phyloP scores from a whole-genome alignment of 495 filamentous ascomycete genomes.

The Apodospora peruviana region DNA sequence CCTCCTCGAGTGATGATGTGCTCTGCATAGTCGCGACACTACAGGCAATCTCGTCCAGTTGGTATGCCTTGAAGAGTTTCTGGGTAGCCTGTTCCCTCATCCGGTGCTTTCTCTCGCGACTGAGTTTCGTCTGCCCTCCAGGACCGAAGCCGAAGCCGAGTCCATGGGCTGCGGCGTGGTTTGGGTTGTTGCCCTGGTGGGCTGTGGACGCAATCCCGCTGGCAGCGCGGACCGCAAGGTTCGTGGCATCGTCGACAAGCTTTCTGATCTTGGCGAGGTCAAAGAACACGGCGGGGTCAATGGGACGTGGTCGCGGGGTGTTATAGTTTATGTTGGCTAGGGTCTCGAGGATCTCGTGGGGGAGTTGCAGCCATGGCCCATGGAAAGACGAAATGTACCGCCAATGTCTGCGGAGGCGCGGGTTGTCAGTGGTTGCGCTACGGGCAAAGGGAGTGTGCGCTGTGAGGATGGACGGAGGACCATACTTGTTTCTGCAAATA shows the following conservation, averaged over 20 bases:
- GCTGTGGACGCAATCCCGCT: conserved; percentile 61
- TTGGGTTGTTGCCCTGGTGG: conserved; percentile 49
- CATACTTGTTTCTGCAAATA: conserved; percentile 3
- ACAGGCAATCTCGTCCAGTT: conserved; percentile 72
- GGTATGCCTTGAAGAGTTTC: conserved; percentile 68
- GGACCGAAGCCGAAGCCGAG: conserved; percentile 52
- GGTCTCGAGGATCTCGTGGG: conserved; percentile 71
- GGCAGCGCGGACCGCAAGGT: conserved; percentile 68
- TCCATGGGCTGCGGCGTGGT: conserved; percentile 53
- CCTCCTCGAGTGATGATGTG: conserved; percentile 71
- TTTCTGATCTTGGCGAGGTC: conserved; percentile 74
- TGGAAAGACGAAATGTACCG: conserved; percentile 79
- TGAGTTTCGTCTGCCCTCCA: conserved; percentile 59
- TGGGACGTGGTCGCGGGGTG: conserved; percentile 64
- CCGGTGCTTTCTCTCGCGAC: conserved; percentile 63
- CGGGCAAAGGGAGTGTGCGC: background rate
- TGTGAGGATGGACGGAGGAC: background rate
- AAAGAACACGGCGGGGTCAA: conserved; percentile 77
- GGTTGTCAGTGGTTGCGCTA: conserved; percentile 5
- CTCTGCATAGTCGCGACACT: conserved; percentile 80
- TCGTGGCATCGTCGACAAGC: conserved; percentile 70
- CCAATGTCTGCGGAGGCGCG: conserved; percentile 56
- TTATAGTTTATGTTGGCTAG: conserved; percentile 75
- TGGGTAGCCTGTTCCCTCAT: conserved; percentile 74
- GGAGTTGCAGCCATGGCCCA: conserved; percentile 80